Evolutionary conservation across 2,329 filamentous ascomycete genomes (phyloP).

Genomic region (Xylariales sp.): DNA sequence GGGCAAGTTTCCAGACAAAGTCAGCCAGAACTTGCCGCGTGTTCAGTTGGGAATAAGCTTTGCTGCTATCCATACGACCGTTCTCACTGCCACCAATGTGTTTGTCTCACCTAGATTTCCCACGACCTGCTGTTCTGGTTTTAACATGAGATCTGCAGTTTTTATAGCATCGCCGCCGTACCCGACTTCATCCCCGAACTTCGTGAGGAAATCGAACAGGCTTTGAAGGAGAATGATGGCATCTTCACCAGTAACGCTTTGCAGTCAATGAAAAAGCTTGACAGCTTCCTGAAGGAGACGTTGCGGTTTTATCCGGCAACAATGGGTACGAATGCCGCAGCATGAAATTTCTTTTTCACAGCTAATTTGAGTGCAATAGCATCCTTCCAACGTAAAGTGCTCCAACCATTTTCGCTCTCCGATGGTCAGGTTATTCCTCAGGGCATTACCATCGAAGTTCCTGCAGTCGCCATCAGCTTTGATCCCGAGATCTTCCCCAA

Average conservation of each 20-base stretch:
- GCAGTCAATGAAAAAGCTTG: too few species aligned
- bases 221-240: slow-evolving; percentile 26
- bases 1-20: slow-evolving; percentile 22
- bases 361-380: too few species aligned
- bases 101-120: too few species aligned
- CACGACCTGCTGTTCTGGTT: too few species aligned
- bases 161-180: slow-evolving; percentile 38
- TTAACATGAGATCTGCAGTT: too few species aligned
- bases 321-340: too few species aligned
- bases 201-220: slow-evolving; percentile 42
- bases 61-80: slow-evolving; percentile 46
- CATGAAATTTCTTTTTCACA: too few species aligned
- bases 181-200: slow-evolving; percentile 43
- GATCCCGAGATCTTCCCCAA: slow-evolving; percentile 25
- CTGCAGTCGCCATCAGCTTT: slow-evolving; percentile 8
- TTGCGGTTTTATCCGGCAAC: too few species aligned
- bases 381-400: too few species aligned
- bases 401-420: neutral
- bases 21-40: slow-evolving; percentile 27
- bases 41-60: slow-evolving; percentile 38
- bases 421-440: slow-evolving; percentile 16
- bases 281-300: too few species aligned
- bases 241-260: slow-evolving; percentile 21
- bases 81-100: slow-evolving; percentile 33
- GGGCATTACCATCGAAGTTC: slow-evolving; percentile 7